phyloP scores from a whole-genome alignment of 179 eudicot genomes.

The Drosera spatulata region DNA sequence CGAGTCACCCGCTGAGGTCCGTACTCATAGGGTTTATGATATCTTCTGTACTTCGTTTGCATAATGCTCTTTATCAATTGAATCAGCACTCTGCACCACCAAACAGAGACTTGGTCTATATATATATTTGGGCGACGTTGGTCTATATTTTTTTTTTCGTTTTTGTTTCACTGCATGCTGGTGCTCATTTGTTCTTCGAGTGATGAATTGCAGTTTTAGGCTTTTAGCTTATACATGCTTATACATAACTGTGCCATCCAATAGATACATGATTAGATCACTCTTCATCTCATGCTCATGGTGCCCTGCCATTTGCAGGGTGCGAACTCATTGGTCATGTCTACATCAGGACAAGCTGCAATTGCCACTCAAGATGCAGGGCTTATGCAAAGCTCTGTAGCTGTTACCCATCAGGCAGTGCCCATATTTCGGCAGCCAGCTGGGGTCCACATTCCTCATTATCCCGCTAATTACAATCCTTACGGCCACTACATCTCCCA shows the following conservation, averaged over 20 bases:
- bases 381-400: conserved; percentile 48
- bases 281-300: background rate
- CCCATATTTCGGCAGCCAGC: conserved; percentile 64
- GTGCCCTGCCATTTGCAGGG: conserved; percentile 25
- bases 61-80: no score
- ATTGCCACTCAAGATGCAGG: conserved; percentile 54
- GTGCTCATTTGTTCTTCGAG: background rate
- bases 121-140: no score
- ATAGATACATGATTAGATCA: background rate
- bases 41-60: no score
- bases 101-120: no score
- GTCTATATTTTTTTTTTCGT: no score
- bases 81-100: no score
- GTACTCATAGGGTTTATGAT: conserved; percentile 2
- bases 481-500: conserved; percentile 63
- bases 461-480: conserved; percentile 61
- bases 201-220: background rate
- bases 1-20: conserved; percentile 57
- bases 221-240: no score
- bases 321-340: conserved; percentile 32
- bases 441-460: conserved; percentile 64
- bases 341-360: conserved; percentile 42
- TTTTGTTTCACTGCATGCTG: no score
- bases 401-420: conserved; percentile 48
- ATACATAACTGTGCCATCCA: background rate